These are phyloP conservation scores for Megacollybia marginata DNA, from an alignment of 768 basidiomycete genomes.

Conservation along the genomic window DNA sequence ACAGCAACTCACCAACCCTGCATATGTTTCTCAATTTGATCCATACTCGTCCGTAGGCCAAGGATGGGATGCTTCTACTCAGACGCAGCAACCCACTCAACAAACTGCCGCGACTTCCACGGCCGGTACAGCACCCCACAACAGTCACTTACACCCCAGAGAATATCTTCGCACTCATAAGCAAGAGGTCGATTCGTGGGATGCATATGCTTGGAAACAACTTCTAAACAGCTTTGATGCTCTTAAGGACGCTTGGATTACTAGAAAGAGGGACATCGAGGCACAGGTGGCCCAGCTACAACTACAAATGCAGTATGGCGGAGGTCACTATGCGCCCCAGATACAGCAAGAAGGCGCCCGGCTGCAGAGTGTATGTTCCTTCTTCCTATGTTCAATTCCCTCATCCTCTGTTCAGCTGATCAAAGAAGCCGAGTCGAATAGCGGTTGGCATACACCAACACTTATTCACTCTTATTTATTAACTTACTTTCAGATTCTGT, in stretches of 20 bases:
- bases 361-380: slow-evolving; percentile 47
- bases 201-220: slow-evolving; percentile 66
- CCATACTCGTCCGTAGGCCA: slow-evolving; percentile 41
- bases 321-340: slow-evolving; percentile 38
- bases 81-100: slow-evolving; percentile 12
- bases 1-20: slow-evolving; percentile 38
- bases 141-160: slow-evolving; percentile 53
- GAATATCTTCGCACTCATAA: slow-evolving; percentile 63
- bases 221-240: slow-evolving; percentile 52
- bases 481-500: slow-evolving; percentile 41
- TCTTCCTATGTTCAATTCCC: slow-evolving; percentile 4
- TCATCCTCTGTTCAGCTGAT: slow-evolving; percentile 29
- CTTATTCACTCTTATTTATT: slow-evolving; percentile 4
- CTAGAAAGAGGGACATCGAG: slow-evolving; percentile 49
- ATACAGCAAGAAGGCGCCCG: slow-evolving; percentile 49
- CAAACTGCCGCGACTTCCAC: slow-evolving; percentile 7
- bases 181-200: slow-evolving; percentile 64
- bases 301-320: slow-evolving; percentile 37
- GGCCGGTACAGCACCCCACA: slow-evolving; percentile 19
- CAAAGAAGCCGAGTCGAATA: slow-evolving; percentile 47
- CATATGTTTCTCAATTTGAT: slow-evolving; percentile 45
- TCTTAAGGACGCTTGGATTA: slow-evolving; percentile 61
- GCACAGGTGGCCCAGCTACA: slow-evolving; percentile 35
- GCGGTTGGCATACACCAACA: slow-evolving; percentile 25
- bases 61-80: slow-evolving; percentile 28